Evolutionary conservation across 371 early-diverging fungal species (phyloP), one percentile per base, ranked within the genome.

Genomic region (Chytridiales sp.): DNA sequence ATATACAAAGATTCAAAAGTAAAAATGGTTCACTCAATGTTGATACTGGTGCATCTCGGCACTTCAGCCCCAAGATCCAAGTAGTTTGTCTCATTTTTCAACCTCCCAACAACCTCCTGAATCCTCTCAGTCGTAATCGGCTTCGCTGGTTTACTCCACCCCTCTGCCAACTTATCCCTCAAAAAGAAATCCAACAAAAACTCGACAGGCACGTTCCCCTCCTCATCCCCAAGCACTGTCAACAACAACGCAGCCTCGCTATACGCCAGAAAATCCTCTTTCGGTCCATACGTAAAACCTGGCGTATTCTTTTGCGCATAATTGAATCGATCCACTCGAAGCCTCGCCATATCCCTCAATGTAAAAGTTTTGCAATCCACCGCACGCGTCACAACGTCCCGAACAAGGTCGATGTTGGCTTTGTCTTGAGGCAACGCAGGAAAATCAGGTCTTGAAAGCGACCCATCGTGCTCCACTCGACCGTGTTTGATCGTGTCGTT

Each of bases 391-490:
- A 59, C 43, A 13, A 67, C 24, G 29, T 61, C 42, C 11, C 43
- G 22, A 13, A 62, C 27, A 4, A 61, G 56, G 9, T 4, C 21
- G 13, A 29, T 13, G 42, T n/a, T 29, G 29, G 39, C 26, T n/a
- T 50, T 61, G 6, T 21, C 31, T 46, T 71, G 53, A 49, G n/a
- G n/a, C n/a, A 61, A 36, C 19, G 17, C 1, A 36, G 8, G 19
- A 57, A 54, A 53, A 50, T 72, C 72, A 8, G 40, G 26, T 1
- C 68, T 42, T 31, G 62, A 42, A 34, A 71, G 50, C 19, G 72
- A 71, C 5, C 59, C 64, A 42, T 71, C 72, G 43, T 71, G 67
- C 50, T 71, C 67, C 15, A 71, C 64, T 15, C 6, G 8, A 29
- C 29, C n/a, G 34, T 58, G 48, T 29, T 41, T 26, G 53, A 31